These are phyloP conservation scores for Abelmoschus esculentus DNA, from an alignment of 345 rosid genomes.

Conservation along the genomic window DNA sequence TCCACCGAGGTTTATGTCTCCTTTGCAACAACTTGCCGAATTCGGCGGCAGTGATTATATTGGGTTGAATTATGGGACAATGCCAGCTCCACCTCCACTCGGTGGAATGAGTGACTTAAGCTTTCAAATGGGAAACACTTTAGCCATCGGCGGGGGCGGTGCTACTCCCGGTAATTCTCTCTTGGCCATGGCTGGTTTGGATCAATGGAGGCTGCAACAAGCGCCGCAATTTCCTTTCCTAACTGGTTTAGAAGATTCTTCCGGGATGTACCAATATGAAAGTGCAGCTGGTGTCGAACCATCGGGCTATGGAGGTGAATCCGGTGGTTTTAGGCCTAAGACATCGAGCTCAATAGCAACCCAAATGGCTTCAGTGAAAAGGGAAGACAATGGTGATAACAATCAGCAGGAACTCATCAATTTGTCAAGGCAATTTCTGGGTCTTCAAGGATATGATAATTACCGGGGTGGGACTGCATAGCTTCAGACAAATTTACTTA, in stretches of 20 bases:
- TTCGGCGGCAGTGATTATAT: slow-evolving; percentile 27
- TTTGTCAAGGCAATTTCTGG: slow-evolving; percentile 50
- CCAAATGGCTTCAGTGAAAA: slow-evolving; percentile 51
- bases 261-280: slow-evolving; percentile 43
- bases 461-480: slow-evolving; percentile 29
- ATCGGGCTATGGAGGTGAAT: slow-evolving; percentile 22
- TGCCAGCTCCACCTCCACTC: slow-evolving; percentile 22
- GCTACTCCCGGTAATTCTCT: slow-evolving; percentile 24
- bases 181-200: slow-evolving; percentile 30
- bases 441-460: slow-evolving; percentile 40
- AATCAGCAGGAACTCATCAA: slow-evolving; percentile 24
- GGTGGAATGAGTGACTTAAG: slow-evolving; percentile 34
- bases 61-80: slow-evolving; percentile 38
- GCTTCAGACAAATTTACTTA: neutral
- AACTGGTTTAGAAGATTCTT: slow-evolving; percentile 44
- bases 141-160: slow-evolving; percentile 16
- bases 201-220: slow-evolving; percentile 49
- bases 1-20: slow-evolving; percentile 42
- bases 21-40: slow-evolving; percentile 41
- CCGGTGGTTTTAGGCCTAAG: slow-evolving; percentile 31
- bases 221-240: slow-evolving; percentile 40
- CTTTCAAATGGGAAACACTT: slow-evolving; percentile 34
- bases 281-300: slow-evolving; percentile 26
- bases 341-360: slow-evolving; percentile 21
- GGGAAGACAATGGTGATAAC: slow-evolving; percentile 32